A percentile compares a stretch with the other conserved stretches of the same genome.
Evolutionary conservation across 345 rosid genomes (phyloP).

Genomic region (Gossypium anomalum): DNA sequence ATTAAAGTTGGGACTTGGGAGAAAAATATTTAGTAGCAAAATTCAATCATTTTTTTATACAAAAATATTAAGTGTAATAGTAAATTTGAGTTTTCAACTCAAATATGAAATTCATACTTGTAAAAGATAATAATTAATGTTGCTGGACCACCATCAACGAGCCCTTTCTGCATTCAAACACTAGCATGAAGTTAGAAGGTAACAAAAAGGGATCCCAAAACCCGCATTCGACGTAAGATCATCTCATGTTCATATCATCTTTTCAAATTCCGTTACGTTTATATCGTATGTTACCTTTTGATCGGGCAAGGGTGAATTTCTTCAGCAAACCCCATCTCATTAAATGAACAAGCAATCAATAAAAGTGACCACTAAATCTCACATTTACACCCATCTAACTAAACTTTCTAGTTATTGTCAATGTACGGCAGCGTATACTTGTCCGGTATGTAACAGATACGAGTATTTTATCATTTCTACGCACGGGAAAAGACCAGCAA

Average conservation of each 20-base stretch:
- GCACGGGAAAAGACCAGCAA: neutral
- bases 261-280: too few species aligned
- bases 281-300: too few species aligned
- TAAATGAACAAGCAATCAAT: neutral
- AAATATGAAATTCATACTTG: too few species aligned
- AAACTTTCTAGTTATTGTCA: neutral
- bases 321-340: neutral
- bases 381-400: constrained; percentile 6
- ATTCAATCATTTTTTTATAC: too few species aligned
- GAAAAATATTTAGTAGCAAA: too few species aligned
- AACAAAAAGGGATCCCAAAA: neutral
- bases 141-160: too few species aligned
- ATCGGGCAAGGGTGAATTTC: too few species aligned
- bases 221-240: neutral
- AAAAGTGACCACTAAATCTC: neutral
- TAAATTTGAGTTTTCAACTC: too few species aligned
- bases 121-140: too few species aligned
- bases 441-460: constrained; percentile 4
- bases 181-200: neutral
- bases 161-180: neutral
- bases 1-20: too few species aligned
- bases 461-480: constrained; percentile 8
- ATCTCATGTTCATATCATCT: too few species aligned
- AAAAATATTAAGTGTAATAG: too few species aligned
- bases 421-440: neutral